A percentile compares a stretch with the other conserved stretches of the same genome.
Evolutionary conservation across 805 yeast species (phyloP).

Genomic region (Nakazawaea ambrosiae): DNA sequence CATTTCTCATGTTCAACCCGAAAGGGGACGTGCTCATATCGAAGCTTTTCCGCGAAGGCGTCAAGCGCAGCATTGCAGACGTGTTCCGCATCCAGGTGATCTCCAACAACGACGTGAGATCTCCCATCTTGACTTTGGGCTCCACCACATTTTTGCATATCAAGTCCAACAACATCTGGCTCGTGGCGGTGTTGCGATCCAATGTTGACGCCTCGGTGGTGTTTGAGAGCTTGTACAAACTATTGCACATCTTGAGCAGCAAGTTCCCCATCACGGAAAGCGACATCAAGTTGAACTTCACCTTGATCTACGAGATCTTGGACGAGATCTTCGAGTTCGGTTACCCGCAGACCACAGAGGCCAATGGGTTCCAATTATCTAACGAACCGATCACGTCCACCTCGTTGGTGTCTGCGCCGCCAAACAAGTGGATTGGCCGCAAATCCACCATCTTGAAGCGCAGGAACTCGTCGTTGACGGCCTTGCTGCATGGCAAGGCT

Average conservation of each 20-base stretch:
- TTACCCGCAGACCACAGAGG: conserved; percentile 62
- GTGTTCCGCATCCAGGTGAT: conserved; percentile 92
- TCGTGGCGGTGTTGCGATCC: conserved; percentile 84
- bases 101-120: conserved; percentile 47
- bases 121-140: conserved; percentile 80
- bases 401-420: neutral
- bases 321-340: conserved; percentile 78
- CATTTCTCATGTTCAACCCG: conserved; percentile 67
- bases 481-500: neutral
- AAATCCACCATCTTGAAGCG: conserved; percentile 5
- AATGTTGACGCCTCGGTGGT: conserved; percentile 79
- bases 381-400: conserved; percentile 4
- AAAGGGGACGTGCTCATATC: conserved; percentile 83
- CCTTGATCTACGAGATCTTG: conserved; percentile 64
- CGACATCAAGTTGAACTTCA: conserved; percentile 57
- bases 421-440: conserved; percentile 1
- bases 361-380: conserved; percentile 15
- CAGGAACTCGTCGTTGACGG: conserved; percentile 3
- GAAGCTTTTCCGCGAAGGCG: conserved; percentile 64
- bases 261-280: conserved; percentile 38
- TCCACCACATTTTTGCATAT: conserved; percentile 87
- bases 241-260: conserved; percentile 45
- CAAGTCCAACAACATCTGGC: conserved; percentile 55
- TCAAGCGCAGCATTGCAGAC: conserved; percentile 74
- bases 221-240: conserved; percentile 67